Conservation (phyloP, 2,329 filamentous ascomycete species). For the Botrytis squamosa region DNA sequence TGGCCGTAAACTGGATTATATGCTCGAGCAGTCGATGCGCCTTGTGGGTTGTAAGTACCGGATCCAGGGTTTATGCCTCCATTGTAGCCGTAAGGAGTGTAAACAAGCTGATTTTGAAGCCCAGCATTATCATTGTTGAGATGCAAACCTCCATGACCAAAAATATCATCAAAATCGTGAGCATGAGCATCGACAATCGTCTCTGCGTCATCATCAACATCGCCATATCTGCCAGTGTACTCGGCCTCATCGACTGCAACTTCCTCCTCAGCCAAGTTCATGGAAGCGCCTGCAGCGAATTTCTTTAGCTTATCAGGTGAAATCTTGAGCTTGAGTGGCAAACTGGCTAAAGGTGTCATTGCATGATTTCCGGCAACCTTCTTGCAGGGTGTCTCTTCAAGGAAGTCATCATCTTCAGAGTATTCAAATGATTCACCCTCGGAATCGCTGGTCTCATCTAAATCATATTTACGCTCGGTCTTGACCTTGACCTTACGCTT, state of each 20-base stretch:
- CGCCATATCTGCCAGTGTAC: neutral
- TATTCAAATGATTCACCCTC: neutral
- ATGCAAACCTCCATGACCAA: neutral
- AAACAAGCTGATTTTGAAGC: neutral
- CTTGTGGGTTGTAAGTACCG: neutral
- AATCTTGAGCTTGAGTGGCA: neutral
- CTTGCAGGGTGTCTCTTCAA: constrained; percentile 13
- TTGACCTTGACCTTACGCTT: constrained; percentile 16
- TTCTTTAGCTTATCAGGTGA: neutral
- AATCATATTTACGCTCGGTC: neutral
- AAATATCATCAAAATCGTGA: neutral
- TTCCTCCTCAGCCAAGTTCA: neutral
- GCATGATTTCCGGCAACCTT: neutral
- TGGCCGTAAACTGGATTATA: neutral
- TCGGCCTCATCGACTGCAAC: neutral
- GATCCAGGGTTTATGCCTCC: neutral
- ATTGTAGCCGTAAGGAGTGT: neutral
- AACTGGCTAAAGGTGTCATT: neutral
- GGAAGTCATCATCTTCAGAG: neutral
- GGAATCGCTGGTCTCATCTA: neutral
- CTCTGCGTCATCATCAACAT: neutral
- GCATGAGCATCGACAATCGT: neutral
- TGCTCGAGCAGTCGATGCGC: neutral
- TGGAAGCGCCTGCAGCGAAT: neutral
- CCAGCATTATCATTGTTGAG: neutral